Percentiles rank a stretch among this genome's conserved stretches.
Evolutionary conservation across 192 early-diverging fungal genomes (phyloP).

Genomic region (Coemansia sp.): DNA sequence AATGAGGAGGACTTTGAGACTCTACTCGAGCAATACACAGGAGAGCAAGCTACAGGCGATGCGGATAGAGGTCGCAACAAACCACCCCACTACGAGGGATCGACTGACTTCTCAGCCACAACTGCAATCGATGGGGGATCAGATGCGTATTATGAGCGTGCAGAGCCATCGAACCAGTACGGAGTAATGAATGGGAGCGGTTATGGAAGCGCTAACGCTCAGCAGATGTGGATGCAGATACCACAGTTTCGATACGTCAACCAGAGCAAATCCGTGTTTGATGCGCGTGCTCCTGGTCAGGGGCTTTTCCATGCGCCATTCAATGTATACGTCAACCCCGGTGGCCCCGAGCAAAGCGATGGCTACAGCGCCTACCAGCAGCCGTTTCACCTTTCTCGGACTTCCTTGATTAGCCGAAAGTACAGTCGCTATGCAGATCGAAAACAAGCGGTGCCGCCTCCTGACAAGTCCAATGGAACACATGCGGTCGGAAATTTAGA

Average conservation of each 20-base stretch:
- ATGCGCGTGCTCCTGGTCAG: neutral
- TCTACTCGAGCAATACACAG: conserved; percentile 20
- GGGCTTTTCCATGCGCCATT: neutral
- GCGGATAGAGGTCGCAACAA: neutral
- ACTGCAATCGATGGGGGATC: neutral
- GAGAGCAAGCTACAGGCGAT: neutral
- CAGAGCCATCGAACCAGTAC: neutral
- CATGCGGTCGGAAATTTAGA: neutral
- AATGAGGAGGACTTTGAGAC: conserved; percentile 23
- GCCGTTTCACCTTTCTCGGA: neutral
- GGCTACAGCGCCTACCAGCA: neutral
- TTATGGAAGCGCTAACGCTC: neutral
- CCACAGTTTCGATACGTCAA: neutral
- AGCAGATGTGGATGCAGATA: conserved; percentile 3
- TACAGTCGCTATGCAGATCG: neutral
- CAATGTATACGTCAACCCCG: neutral
- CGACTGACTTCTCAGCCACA: neutral
- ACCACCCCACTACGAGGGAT: neutral
- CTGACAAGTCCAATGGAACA: neutral
- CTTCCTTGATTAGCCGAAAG: neutral
- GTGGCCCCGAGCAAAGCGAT: neutral
- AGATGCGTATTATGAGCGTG: neutral
- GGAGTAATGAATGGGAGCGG: neutral
- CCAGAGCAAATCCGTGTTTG: neutral
- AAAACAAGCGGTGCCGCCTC: neutral